A percentile compares a stretch with the other conserved stretches of the same genome.
Evolutionary conservation across 176 grass and related monocot genomes (phyloP).

Genomic region (Calamus simplicifolius): DNA sequence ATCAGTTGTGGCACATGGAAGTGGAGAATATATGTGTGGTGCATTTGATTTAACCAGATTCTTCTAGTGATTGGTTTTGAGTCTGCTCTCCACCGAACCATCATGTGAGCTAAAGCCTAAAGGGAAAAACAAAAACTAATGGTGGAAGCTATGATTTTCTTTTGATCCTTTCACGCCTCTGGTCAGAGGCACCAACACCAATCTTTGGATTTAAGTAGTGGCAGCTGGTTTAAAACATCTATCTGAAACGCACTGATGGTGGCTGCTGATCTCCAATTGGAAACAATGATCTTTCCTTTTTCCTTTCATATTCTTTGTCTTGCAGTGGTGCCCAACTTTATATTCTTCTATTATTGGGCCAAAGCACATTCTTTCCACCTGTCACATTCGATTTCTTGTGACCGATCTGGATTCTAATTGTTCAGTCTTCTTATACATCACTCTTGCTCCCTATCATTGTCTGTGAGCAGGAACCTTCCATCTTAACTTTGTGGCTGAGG

Average conservation of each 20-base stretch:
- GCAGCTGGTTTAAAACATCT: slow-evolving; percentile 36
- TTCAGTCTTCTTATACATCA: slow-evolving; percentile 45
- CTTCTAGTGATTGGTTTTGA: slow-evolving; percentile 15
- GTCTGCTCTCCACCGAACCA: no score
- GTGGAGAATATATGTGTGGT: slow-evolving; percentile 25
- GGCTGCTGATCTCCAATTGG: slow-evolving; percentile 18
- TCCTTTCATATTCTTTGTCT: slow-evolving; percentile 1
- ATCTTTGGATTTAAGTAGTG: slow-evolving; percentile 48
- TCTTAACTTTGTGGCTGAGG: slow-evolving; percentile 43
- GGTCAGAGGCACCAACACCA: slow-evolving; percentile 40
- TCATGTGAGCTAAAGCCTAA: neutral
- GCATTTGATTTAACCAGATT: slow-evolving; percentile 43
- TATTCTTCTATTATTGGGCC: slow-evolving; percentile 50
- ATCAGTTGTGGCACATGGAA: slow-evolving; percentile 28
- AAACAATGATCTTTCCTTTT: slow-evolving; percentile 34
- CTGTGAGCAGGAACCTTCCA: slow-evolving; percentile 21
- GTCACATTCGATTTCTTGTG: slow-evolving; percentile 33
- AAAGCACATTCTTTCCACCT: slow-evolving; percentile 47
- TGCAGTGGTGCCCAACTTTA: neutral
- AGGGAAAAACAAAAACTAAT: neutral
- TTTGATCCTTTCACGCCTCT: slow-evolving; percentile 4
- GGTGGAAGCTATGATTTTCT: neutral
- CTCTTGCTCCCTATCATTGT: slow-evolving; percentile 35
- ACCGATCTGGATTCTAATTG: slow-evolving; percentile 38
- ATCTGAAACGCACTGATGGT: slow-evolving; percentile 30